Conservation (phyloP, 2,329 filamentous ascomycete genomes). For the Pseudovirgaria hyperparasitica region DNA sequence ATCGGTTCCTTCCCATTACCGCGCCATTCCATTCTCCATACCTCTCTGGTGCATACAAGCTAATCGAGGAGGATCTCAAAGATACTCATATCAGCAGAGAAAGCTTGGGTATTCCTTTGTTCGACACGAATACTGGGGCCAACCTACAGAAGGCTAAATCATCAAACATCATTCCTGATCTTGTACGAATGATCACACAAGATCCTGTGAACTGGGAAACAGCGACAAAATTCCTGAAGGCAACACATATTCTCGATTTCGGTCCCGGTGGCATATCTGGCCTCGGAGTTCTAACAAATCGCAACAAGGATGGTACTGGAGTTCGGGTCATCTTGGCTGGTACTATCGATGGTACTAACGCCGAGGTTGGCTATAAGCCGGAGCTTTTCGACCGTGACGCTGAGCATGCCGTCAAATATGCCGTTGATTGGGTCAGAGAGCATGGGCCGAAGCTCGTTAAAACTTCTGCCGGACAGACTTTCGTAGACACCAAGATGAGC, state of each 20-base stretch:
- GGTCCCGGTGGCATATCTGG: slow-evolving; percentile 95
- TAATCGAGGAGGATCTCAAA: slow-evolving; percentile 80
- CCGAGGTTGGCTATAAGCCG: slow-evolving; percentile 92
- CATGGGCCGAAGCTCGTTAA: slow-evolving; percentile 86
- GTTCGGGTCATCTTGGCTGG: slow-evolving; percentile 93
- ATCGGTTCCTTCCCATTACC: slow-evolving; percentile 94
- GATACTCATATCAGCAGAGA: slow-evolving; percentile 63
- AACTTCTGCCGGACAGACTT: slow-evolving; percentile 78
- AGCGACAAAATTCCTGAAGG: slow-evolving; percentile 78
- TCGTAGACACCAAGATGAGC: slow-evolving; percentile 73
- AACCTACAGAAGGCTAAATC: slow-evolving; percentile 59
- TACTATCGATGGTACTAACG: slow-evolving; percentile 77
- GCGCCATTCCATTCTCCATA: slow-evolving; percentile 98
- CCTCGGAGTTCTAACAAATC: slow-evolving; percentile 88
- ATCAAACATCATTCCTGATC: slow-evolving; percentile 70
- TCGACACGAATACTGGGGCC: slow-evolving; percentile 76
- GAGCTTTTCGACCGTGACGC: slow-evolving; percentile 95
- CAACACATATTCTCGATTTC: slow-evolving; percentile 93
- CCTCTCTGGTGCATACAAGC: slow-evolving; percentile 64
- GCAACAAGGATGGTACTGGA: slow-evolving; percentile 97
- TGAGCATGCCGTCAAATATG: slow-evolving; percentile 87
- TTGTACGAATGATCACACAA: slow-evolving; percentile 87
- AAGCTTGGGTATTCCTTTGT: slow-evolving; percentile 72
- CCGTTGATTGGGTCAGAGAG: slow-evolving; percentile 95
- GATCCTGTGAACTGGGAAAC: slow-evolving; percentile 95